Evolutionary conservation across 306 rosid species (phyloP), one percentile per base, ranked within the genome.

Genomic region (Cyclanthera cordifolia): DNA sequence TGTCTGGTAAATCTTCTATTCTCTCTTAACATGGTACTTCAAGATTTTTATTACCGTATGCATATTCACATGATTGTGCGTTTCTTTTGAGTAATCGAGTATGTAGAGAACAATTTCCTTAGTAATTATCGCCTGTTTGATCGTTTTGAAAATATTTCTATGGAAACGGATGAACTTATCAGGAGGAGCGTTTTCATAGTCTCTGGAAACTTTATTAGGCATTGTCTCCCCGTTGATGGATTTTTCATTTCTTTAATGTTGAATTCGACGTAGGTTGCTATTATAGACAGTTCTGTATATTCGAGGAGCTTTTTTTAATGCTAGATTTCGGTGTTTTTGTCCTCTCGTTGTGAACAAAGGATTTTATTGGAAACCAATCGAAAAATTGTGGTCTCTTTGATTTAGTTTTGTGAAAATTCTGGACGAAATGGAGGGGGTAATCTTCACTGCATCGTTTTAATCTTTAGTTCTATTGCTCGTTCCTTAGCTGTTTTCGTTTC

Each of bases 1-100:
- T 83, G 34, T 74, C 83, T 37, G 82, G 85, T 87, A 2, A 3
- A 39, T 13, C 30, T 58, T 2, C 21, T 32, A 65, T 32, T 7
- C 48, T 24, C 72, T 39, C 37, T 10, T 13, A 0, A 5, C 24
- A 19, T 69, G 41, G 1, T 0, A 41, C 2, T 49, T 75, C 27
- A 0, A 11, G 8, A 48, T 5, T 45, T 54, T 50, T 21, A 5
- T 47, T n/a, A 53, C 17, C 75, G n/a, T 17, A 41, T 47, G 24
- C 43, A 16, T 21, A 66, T 27, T 67, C 69, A 60, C 16, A 4
- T 60, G 67, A 63, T 63, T 63, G 0, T 20, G 34, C 19, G 51
- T 41, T 41, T 60, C 15, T 63, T 6, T 63, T 28, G 0, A 41
- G 13, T 63, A 51, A 63, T 63, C 52, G 9, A 60, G 67, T 60